These are phyloP conservation scores for Scleromitrula shiraiana DNA, from an alignment of 2,329 filamentous ascomycete species.

Conservation along the genomic window DNA sequence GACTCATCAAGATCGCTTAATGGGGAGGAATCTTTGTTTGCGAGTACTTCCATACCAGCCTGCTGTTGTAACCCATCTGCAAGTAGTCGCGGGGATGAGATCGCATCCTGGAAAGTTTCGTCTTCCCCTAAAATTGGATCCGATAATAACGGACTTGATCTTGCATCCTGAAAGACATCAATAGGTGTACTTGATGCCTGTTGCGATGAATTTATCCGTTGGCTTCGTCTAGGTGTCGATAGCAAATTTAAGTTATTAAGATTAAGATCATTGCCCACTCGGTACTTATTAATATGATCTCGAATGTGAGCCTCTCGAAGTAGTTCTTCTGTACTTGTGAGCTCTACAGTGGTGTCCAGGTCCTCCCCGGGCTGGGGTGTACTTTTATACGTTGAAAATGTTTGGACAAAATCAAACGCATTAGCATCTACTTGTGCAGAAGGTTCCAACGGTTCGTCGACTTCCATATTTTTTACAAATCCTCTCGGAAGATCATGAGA, in stretches of 20 bases:
- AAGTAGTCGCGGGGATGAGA: conserved; percentile 18
- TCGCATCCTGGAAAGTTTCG: conserved; percentile 23
- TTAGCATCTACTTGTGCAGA: conserved; percentile 21
- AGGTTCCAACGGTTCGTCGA: conserved; percentile 8
- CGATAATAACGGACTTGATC: conserved; percentile 35
- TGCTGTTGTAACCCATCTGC: neutral
- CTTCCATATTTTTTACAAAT: neutral
- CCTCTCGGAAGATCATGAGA: conserved; percentile 3
- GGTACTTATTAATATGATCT: neutral
- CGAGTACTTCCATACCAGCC: neutral
- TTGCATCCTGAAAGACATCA: conserved; percentile 39
- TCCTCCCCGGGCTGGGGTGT: neutral
- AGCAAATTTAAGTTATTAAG: neutral
- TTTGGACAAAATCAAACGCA: conserved; percentile 8
- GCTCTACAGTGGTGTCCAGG: conserved; percentile 2
- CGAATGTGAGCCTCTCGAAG: conserved; percentile 1
- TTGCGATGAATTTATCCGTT: neutral
- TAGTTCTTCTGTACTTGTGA: conserved; percentile 7
- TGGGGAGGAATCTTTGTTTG: conserved; percentile 12
- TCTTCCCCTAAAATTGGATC: conserved; percentile 15
- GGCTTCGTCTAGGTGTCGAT: conserved; percentile 9
- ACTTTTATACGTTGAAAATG: conserved; percentile 16
- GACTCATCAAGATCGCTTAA: conserved; percentile 25
- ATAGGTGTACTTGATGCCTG: conserved; percentile 9
- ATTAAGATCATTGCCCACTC: neutral